Evolutionary conservation across 768 basidiomycete genomes (phyloP).

Genomic region (Kwoniella bestiolae): DNA sequence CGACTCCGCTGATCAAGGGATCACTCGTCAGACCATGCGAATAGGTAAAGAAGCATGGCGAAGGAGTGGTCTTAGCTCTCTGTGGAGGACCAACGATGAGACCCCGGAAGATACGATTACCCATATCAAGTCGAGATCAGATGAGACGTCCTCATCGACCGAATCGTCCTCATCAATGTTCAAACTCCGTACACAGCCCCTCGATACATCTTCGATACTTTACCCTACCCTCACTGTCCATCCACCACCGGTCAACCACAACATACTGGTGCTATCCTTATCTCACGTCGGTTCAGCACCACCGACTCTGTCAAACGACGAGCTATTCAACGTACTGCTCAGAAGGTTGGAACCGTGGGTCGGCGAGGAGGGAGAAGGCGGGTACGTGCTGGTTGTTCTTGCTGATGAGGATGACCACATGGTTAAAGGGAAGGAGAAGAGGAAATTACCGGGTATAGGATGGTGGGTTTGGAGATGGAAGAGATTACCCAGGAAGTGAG

Average conservation of each 20-base stretch:
- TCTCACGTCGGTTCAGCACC: conserved; percentile 15
- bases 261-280: conserved; percentile 27
- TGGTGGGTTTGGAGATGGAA: conserved; percentile 41
- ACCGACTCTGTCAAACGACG: conserved; percentile 21
- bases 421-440: conserved; percentile 20
- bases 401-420: conserved; percentile 18
- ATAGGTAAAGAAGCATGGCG: conserved; percentile 14
- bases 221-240: conserved; percentile 18
- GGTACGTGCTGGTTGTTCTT: conserved; percentile 41
- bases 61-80: conserved; percentile 15
- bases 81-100: conserved; percentile 17
- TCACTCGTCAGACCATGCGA: conserved; percentile 20
- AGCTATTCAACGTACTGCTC: conserved; percentile 28
- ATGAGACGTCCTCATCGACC: neutral
- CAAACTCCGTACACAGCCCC: conserved; percentile 13
- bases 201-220: conserved; percentile 24
- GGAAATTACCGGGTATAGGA: conserved; percentile 31
- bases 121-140: neutral
- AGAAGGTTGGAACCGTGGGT: conserved; percentile 37
- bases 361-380: conserved; percentile 35
- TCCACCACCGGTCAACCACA: conserved; percentile 6
- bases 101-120: neutral
- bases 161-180: conserved; percentile 12
- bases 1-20: conserved; percentile 1
- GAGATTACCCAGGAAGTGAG: conserved; percentile 38